These are phyloP conservation scores for Erythrophleum fordii DNA, from an alignment of 306 rosid species.

Conservation along the genomic window DNA sequence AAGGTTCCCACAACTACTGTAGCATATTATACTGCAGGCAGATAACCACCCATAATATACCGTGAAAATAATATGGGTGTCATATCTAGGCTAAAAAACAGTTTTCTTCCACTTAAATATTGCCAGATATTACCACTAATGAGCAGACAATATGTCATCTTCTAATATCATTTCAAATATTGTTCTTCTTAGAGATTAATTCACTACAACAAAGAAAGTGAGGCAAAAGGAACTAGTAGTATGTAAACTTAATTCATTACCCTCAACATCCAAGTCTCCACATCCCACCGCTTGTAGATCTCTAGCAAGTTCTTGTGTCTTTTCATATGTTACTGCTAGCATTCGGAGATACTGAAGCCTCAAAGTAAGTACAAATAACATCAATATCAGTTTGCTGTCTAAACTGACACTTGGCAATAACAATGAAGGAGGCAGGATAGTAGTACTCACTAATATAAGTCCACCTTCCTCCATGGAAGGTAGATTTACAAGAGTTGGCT, in stretches of 20 bases:
- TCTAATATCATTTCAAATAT: background rate
- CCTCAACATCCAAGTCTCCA: constrained; percentile 98
- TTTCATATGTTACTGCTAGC: constrained; percentile 95
- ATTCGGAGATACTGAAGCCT: constrained; percentile 90
- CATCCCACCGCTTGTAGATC: constrained; percentile 91
- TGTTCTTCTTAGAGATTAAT: background rate
- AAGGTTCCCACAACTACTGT: constrained; percentile 27
- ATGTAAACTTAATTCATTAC: constrained; percentile 51
- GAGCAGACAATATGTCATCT: constrained; percentile 1
- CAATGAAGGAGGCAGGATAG: constrained; percentile 28
- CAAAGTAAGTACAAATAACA: constrained; percentile 46
- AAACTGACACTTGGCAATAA: constrained; percentile 29
- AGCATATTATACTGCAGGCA: constrained; percentile 27
- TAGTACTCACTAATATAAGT: constrained; percentile 79
- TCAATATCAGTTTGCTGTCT: constrained; percentile 31
- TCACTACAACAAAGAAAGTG: constrained; percentile 21
- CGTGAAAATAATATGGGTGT: constrained; percentile 6
- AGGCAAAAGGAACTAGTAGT: constrained; percentile 4
- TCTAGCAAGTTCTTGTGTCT: constrained; percentile 92
- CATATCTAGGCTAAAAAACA: constrained; percentile 30
- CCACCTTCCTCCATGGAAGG: constrained; percentile 98
- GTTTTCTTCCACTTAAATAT: background rate
- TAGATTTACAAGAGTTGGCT: constrained; percentile 82
- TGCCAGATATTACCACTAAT: constrained; percentile 27
- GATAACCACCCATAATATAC: constrained; percentile 25